Base-by-base conservation (phyloP, 441 rosid species). In the Monsonia emarginata region DNA sequence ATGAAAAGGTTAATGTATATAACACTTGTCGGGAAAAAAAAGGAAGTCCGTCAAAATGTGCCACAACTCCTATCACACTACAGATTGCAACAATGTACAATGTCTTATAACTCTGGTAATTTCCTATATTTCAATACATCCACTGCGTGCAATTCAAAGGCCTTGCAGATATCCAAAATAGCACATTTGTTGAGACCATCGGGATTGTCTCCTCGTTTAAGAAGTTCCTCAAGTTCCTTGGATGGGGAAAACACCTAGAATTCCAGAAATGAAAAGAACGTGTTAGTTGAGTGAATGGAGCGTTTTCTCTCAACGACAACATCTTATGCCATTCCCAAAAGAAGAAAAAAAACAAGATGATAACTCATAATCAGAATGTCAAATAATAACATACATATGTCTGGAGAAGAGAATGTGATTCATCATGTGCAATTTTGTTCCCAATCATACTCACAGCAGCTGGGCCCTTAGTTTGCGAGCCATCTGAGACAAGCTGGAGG, bases 171-270 rank as follows among this genome's bases (percentile, higher is more conserved):
- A 14, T 78, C 76, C 40, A 79, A 48, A 56, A 89, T 74, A 19
- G 50, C 78, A 19, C 59, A 56, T 71, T 87, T 72, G 58, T 72
- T 75, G 1, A 87, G 86, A 46, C 83, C 89, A 64, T 81, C 82
- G 24, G 72, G 69, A 54, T 65, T 79, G 32, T 66, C 74, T 57
- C 74, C 69, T 6, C 19, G 10, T 44, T 69, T 3, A 65, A 81
- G 24, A 54, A 87, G 79, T 38, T 81, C 75, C 71, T 83, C 73
- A 0, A 90, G 85, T 72, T 88, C 89, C 72, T 73, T 66, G 0
- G 95, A 93, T 64, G 98, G 88, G 69, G 75, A 78, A 81, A 90
- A 64, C 61, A 81, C 82, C 96, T 90, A 71, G 44, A 26, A 22
- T 24, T 58, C 44, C 52, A 10, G 32, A 8, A 28, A 60, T n/a